Conservation (phyloP, 805 yeast genomes). For the Nakazawaea siamensis region DNA sequence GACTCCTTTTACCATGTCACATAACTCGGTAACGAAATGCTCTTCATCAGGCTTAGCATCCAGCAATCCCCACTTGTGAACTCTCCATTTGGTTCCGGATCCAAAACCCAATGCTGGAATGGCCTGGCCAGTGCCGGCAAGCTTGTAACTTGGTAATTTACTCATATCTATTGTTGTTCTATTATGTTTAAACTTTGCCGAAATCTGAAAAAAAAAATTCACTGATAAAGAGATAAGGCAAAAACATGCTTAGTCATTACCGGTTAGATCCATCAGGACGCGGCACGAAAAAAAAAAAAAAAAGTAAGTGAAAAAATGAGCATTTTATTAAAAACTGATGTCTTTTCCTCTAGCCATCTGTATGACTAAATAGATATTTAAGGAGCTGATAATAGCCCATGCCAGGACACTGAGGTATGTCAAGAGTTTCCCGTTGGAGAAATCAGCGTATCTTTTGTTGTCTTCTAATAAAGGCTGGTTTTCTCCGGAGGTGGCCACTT, state of each 20-base stretch:
- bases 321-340: slow-evolving; percentile 23
- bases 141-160: slow-evolving; percentile 13
- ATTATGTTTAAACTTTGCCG: not conserved
- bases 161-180: not conserved
- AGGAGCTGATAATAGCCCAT: slow-evolving; percentile 64
- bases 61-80: slow-evolving; percentile 18
- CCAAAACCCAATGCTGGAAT: slow-evolving; percentile 46
- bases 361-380: slow-evolving; percentile 62
- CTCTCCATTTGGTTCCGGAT: slow-evolving; percentile 51
- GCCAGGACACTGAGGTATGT: slow-evolving; percentile 46
- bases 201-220: not conserved
- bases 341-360: slow-evolving; percentile 26
- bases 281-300: too few relatives aligned
- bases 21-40: slow-evolving; percentile 29
- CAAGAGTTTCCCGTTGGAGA: slow-evolving; percentile 57
- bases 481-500: slow-evolving; percentile 12
- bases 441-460: slow-evolving; percentile 37
- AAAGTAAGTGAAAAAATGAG: too few relatives aligned
- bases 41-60: slow-evolving; percentile 14
- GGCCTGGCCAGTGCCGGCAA: slow-evolving; percentile 20
- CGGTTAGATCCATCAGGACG: too few relatives aligned
- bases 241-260: too few relatives aligned
- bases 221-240: not conserved
- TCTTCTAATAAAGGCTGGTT: slow-evolving; percentile 17
- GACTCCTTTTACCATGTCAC: slow-evolving; percentile 37